Conservation (phyloP, 805 yeast species). For the Suhomyces sp. region DNA sequence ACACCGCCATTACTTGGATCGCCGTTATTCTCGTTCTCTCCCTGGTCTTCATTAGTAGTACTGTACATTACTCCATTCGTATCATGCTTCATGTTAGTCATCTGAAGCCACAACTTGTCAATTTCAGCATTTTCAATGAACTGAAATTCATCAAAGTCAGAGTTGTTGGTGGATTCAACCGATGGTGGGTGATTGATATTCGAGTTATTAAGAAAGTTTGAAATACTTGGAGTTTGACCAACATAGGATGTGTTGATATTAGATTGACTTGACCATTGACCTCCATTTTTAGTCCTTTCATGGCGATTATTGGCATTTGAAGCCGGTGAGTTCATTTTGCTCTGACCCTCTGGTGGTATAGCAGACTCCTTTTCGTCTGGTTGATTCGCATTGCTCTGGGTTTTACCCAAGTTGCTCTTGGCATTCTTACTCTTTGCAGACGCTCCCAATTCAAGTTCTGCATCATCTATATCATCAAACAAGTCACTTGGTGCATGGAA, state of each 20-base stretch:
- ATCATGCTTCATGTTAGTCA: conserved; percentile 23
- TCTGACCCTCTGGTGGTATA: neutral
- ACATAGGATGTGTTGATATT: neutral
- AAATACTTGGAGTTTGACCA: neutral
- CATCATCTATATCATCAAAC: conserved; percentile 3
- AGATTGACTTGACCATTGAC: neutral
- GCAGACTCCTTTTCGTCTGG: neutral
- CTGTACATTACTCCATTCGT: neutral
- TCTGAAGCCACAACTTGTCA: conserved; percentile 36
- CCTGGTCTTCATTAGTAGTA: neutral
- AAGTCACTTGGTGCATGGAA: conserved; percentile 1
- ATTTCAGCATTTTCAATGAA: conserved; percentile 27
- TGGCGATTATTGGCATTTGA: neutral
- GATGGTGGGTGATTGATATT: conserved; percentile 1
- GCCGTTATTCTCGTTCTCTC: neutral
- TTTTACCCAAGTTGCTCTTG: neutral
- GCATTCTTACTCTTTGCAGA: neutral
- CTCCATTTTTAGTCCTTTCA: neutral
- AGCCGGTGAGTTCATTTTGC: neutral
- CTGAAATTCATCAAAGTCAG: conserved; percentile 13
- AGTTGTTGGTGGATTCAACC: conserved; percentile 4
- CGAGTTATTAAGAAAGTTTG: neutral
- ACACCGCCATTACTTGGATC: neutral
- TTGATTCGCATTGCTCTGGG: neutral
- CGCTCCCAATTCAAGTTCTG: conserved; percentile 2